These are phyloP conservation scores for Barnettozyma sp. DNA, from an alignment of 805 yeast species.

Conservation along the genomic window DNA sequence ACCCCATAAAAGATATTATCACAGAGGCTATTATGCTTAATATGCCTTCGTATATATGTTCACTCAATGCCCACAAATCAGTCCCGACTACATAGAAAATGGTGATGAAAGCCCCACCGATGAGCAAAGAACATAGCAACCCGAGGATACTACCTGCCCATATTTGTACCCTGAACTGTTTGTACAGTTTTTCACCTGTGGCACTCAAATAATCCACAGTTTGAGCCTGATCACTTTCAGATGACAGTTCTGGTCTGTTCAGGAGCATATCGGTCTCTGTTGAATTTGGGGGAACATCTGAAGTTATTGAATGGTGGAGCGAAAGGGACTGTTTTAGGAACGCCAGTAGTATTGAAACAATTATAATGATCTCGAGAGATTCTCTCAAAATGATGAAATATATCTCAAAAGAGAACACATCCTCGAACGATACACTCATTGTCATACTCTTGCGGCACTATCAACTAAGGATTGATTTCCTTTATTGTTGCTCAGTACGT, in stretches of 20 bases:
- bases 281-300: not conserved
- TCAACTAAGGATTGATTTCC: not conserved
- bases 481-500: not conserved
- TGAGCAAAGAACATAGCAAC: slow-evolving; percentile 54
- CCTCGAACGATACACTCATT: slow-evolving; percentile 28
- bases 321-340: slow-evolving; percentile 57
- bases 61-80: slow-evolving; percentile 83
- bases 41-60: slow-evolving; percentile 83
- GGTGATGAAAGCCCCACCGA: slow-evolving; percentile 66
- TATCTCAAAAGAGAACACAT: slow-evolving; percentile 62
- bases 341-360: slow-evolving; percentile 65
- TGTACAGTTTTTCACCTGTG: slow-evolving; percentile 32
- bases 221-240: slow-evolving; percentile 3
- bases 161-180: slow-evolving; percentile 55
- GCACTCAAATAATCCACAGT: slow-evolving; percentile 2
- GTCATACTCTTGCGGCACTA: no score
- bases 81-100: slow-evolving; percentile 72
- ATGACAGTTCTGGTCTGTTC: not conserved
- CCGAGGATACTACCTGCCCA: slow-evolving; percentile 80
- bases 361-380: slow-evolving; percentile 69
- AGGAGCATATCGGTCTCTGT: slow-evolving; percentile 13
- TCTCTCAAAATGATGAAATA: slow-evolving; percentile 70
- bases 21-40: slow-evolving; percentile 72
- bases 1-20: slow-evolving; percentile 81
- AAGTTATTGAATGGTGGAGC: slow-evolving; percentile 24